Evolutionary conservation across 1,139 yeast genomes (phyloP), one percentile per base, ranked within the genome.

Genomic region (Saccharomyces hybrid): DNA sequence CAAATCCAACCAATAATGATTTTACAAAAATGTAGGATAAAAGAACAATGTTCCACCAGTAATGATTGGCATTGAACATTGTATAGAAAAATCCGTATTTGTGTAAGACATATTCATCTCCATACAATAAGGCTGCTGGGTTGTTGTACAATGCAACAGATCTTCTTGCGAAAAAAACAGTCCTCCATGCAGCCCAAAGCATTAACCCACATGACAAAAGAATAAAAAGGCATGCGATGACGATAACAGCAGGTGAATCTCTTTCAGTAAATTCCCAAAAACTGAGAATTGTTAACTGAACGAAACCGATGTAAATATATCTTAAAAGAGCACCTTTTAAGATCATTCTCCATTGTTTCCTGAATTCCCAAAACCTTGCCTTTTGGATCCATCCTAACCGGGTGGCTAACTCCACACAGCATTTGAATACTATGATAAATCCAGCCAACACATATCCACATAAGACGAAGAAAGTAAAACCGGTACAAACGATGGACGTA

Each of bases 11-110:
- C 63, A 86, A 83, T 8, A 84, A 66, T 11, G 81, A 79, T 65
- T 84, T 85, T 49, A 83, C 61, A 46, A 84, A 75, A 55, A 78
- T 74, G 65, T 85, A 84, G 6, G 69, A 66, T 42, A 85, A 63
- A 48, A 84, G 66, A 5, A 84, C 82, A 31, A 77, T 70, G 54
- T 88, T 87, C 77, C 87, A 86, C 87, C 89, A 86, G 68, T 84
- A 86, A 60, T 78, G 81, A n/a, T 75, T 74, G 11, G 93, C 91
- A 58, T 78, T 79, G 67, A 84, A 85, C 88, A 85, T 86, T 13
- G 91, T 85, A 70, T 86, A 86, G 63, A 87, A 80, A 70, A 83
- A 86, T 0, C 93, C 93, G 65, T 80, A 86, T 64, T 83, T 84
- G 71, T 82, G 77, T 63, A 86, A 77, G 44, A 86, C 75, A 41